Percentiles rank a stretch among this genome's conserved stretches.
These are phyloP conservation scores for Quillaja saponaria DNA, from an alignment of 306 rosid genomes.

Conservation along the genomic window DNA sequence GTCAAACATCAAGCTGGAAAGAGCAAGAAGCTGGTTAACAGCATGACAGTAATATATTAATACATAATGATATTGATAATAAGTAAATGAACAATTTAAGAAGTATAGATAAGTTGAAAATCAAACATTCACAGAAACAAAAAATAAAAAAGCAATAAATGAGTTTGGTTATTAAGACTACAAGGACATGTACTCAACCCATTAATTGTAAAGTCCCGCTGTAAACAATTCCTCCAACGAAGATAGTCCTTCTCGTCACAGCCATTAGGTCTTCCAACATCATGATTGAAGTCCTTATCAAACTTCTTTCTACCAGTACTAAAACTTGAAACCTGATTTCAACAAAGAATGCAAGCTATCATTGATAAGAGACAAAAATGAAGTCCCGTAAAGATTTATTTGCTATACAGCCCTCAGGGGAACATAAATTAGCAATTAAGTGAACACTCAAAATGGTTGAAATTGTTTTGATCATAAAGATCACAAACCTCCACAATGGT, in stretches of 20 bases:
- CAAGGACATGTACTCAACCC: constrained; percentile 59
- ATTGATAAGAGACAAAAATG: constrained; percentile 20
- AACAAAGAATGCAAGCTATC: constrained; percentile 23
- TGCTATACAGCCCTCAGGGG: background rate
- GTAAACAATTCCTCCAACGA: constrained; percentile 83
- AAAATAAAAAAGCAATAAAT: background rate
- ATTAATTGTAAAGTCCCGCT: constrained; percentile 84
- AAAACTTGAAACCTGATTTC: constrained; percentile 84
- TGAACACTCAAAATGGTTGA: constrained; percentile 7
- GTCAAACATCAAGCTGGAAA: constrained; percentile 82
- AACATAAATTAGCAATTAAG: constrained; percentile 10
- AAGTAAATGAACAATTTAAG: background rate
- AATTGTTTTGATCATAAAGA: background rate
- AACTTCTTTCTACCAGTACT: constrained; percentile 43
- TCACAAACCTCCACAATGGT: constrained; percentile 69
- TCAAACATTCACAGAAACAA: constrained; percentile 17
- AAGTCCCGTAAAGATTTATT: background rate
- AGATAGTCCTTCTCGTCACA: constrained; percentile 68
- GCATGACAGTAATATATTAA: constrained; percentile 5
- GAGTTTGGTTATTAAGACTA: constrained; percentile 21
- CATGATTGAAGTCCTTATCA: constrained; percentile 27
- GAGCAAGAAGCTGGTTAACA: constrained; percentile 15
- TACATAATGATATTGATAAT: too few relatives aligned
- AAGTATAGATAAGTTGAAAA: constrained; percentile 18
- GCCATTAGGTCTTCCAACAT: constrained; percentile 40